Base-by-base conservation (phyloP, 2,329 filamentous ascomycete species). In the Talaromyces funiculosus region DNA sequence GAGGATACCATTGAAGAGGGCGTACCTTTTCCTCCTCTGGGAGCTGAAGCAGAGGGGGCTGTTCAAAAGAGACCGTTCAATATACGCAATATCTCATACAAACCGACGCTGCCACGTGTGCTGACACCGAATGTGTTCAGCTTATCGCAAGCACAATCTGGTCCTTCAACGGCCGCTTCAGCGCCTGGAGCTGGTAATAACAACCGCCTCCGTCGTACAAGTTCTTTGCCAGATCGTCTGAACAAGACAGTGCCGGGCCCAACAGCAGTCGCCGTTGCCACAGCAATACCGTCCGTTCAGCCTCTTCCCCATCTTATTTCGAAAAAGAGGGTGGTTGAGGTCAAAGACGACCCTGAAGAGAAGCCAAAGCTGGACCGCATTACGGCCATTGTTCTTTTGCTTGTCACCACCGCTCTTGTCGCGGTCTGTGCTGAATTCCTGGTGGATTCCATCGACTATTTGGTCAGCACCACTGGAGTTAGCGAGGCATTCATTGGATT, bases 81-180 rank as follows among this genome's bases (percentile, higher is more conserved):
- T 62, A 70, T 88, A 14, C 84, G 86, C 49, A 80, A 78, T 53
- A 78, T 90, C 53, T 87, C 84, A 1, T 80, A 89, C 57, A 78
- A 82, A 49, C 86, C 86, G 1, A 81, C 82, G 14, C 72, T 85
- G 37, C 84, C 86, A 20, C 89, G 86, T 68, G 84, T 86, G 51
- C 78, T 92, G 3, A 85, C 89, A 0, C 88, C 89, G 54, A 85
- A 86, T 10, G 88, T 92, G 61, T 92, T 92, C n/a, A 45, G 18
- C 20, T 42, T 40, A 43, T 31, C 54, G 7, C 60, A 58, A 16
- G 38, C 43, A 9, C 45, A 66, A n/a, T 66, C 59, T 42, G 55
- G 61, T n/a, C 40, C 57, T 16, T 47, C 37, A 2, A n/a, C n/a
- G n/a, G 24, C 53, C 9, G 57, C 56, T 33, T 29, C 61, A 56